A percentile compares a stretch with the other conserved stretches of the same genome.
Evolutionary conservation across 164 flowering plant genomes (phyloP).

Genomic region (Litsea cubeba): DNA sequence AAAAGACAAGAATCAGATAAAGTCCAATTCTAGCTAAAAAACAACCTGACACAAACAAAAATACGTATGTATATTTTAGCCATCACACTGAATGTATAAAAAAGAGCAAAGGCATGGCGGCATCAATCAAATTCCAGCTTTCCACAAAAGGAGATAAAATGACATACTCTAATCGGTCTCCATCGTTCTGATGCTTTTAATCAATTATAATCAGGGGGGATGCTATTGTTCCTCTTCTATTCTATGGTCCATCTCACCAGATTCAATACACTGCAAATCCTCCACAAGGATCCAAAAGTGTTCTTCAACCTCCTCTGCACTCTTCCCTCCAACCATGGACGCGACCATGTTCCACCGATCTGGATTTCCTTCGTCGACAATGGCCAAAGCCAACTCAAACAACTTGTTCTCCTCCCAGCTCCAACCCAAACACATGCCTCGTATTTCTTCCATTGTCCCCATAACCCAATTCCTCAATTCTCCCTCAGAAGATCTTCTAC

Average conservation of each 20-base stretch:
- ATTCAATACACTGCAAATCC: conserved; percentile 55
- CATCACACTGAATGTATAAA: background rate
- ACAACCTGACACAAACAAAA: no score
- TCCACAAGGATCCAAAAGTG: conserved; percentile 54
- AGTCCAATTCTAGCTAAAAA: background rate
- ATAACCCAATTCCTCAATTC: conserved; percentile 4
- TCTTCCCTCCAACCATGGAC: conserved; percentile 53
- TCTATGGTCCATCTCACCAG: conserved; percentile 40
- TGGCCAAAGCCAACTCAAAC: conserved; percentile 68
- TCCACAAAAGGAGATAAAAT: background rate
- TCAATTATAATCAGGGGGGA: conserved; percentile 6
- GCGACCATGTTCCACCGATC: conserved; percentile 59
- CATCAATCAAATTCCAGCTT: background rate
- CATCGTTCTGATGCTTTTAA: conserved; percentile 19
- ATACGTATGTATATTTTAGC: background rate
- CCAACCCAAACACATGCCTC: conserved; percentile 37
- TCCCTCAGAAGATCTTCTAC: conserved; percentile 2
- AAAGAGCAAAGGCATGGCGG: background rate
- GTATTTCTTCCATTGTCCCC: conserved; percentile 28
- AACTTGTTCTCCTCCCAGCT: conserved; percentile 76
- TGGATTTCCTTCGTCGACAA: conserved; percentile 51
- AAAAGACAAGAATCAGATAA: background rate
- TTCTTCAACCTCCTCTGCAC: conserved; percentile 49
- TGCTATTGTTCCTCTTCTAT: conserved; percentile 17
- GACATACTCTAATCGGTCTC: conserved; percentile 25